A percentile compares a stretch with the other conserved stretches of the same genome.
phyloP scores from a whole-genome alignment of 306 rosid genomes.

The Mimosa pudica region DNA sequence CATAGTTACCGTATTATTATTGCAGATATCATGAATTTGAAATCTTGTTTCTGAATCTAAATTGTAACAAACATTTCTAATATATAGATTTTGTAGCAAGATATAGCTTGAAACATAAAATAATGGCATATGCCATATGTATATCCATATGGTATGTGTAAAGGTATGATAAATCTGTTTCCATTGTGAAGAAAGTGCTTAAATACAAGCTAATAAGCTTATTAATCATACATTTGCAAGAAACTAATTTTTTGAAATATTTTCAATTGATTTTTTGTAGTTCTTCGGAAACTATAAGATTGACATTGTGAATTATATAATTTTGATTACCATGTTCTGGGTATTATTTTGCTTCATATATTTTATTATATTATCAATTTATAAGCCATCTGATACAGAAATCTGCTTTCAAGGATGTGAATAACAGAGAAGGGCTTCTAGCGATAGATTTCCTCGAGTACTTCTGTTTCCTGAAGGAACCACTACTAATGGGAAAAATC shows the following conservation, averaged over 20 bases:
- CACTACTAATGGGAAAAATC: constrained; percentile 84
- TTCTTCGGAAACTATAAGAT: not conserved
- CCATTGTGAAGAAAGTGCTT: not conserved
- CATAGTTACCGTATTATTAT: not conserved
- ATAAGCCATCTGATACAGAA: constrained; percentile 95
- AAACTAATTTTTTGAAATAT: not conserved
- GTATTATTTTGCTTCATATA: constrained; percentile 29
- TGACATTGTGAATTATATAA: not conserved
- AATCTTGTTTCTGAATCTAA: not conserved
- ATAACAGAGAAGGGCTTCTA: constrained; percentile 95
- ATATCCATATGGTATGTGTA: not conserved
- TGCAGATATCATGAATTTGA: not conserved
- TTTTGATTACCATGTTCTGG: not conserved
- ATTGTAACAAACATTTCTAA: not conserved
- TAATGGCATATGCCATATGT: not conserved
- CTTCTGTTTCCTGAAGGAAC: constrained; percentile 99
- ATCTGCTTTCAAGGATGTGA: constrained; percentile 91
- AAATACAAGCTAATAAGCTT: not conserved
- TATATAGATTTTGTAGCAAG: not conserved
- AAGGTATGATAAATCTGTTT: not conserved
- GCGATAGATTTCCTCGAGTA: constrained; percentile 83
- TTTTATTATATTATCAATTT: constrained; percentile 51
- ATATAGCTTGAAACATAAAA: not conserved
- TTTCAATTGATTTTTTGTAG: not conserved
- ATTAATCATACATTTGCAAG: not conserved